These are phyloP conservation scores for Monilinia fructicola DNA, from an alignment of 2,329 filamentous ascomycete genomes.

Conservation along the genomic window DNA sequence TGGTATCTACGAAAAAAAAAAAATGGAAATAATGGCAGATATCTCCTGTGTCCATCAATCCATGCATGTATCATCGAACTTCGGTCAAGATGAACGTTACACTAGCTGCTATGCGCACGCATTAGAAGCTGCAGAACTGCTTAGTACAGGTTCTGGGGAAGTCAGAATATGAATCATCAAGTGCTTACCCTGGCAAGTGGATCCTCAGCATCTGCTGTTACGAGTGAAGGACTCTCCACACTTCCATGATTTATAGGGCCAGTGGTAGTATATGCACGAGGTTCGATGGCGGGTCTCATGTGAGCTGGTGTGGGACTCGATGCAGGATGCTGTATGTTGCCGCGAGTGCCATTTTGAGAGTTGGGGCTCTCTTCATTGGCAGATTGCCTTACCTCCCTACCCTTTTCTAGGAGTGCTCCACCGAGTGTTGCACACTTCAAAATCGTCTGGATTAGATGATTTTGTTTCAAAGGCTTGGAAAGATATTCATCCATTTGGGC, in stretches of 20 bases:
- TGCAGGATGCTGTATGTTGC: constrained; percentile 23
- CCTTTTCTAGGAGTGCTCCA: constrained; percentile 76
- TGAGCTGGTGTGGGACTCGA: constrained; percentile 27
- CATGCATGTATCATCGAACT: constrained; percentile 19
- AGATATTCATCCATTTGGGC: constrained; percentile 99
- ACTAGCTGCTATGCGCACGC: constrained; percentile 40
- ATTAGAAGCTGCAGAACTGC: constrained; percentile 38
- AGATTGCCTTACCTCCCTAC: constrained; percentile 54
- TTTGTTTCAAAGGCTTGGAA: constrained; percentile 94
- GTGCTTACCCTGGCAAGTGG: constrained; percentile 39
- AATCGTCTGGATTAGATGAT: constrained; percentile 96
- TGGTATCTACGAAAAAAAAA: constrained; percentile 26
- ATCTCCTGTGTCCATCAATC: constrained; percentile 15
- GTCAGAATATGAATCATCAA: constrained; percentile 20
- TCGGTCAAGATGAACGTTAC: background rate
- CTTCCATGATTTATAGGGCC: constrained; percentile 57
- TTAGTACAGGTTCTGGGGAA: constrained; percentile 28
- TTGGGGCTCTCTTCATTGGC: constrained; percentile 37
- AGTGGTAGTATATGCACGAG: constrained; percentile 67
- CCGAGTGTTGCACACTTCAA: constrained; percentile 94
- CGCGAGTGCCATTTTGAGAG: constrained; percentile 28
- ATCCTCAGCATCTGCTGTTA: constrained; percentile 62
- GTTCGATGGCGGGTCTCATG: constrained; percentile 55
- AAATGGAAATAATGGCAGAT: constrained; percentile 19
- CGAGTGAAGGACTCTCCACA: constrained; percentile 61